These are phyloP conservation scores for Cucurbita moschata DNA, from an alignment of 306 rosid species.

Conservation along the genomic window DNA sequence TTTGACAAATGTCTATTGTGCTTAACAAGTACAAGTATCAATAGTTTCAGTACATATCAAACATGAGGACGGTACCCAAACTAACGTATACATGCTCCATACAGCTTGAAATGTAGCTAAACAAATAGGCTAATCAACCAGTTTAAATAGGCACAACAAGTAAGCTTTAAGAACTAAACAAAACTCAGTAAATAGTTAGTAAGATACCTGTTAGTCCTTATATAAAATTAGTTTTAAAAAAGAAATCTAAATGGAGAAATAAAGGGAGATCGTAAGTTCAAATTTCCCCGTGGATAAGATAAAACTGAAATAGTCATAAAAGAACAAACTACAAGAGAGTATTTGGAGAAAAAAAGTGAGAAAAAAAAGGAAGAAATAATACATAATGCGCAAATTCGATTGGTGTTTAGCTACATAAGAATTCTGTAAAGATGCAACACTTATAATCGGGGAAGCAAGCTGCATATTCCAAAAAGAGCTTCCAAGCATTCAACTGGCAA, in stretches of 20 bases:
- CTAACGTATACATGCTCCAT: neutral
- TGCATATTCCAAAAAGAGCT: neutral
- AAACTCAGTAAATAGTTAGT: neutral
- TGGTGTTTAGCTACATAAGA: neutral
- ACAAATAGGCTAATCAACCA: neutral
- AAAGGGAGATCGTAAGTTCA: neutral
- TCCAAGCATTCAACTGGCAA: neutral
- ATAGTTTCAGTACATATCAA: neutral
- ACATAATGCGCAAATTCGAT: neutral
- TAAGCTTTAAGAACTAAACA: neutral
- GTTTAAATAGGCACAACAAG: neutral
- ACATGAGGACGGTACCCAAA: neutral
- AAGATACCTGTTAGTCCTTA: neutral
- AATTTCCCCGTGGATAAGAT: neutral
- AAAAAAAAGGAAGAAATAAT: neutral
- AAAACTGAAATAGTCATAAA: neutral
- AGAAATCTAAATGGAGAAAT: neutral
- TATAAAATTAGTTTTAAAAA: neutral
- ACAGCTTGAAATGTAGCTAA: neutral
- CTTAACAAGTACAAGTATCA: neutral
- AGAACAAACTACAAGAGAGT: no score
- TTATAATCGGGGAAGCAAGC: neutral
- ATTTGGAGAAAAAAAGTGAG: neutral
- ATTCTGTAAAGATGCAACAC: neutral
- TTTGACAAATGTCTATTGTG: neutral